These are phyloP conservation scores for Kluyveromyces wickerhamii DNA, from an alignment of 805 yeast genomes.

Conservation along the genomic window DNA sequence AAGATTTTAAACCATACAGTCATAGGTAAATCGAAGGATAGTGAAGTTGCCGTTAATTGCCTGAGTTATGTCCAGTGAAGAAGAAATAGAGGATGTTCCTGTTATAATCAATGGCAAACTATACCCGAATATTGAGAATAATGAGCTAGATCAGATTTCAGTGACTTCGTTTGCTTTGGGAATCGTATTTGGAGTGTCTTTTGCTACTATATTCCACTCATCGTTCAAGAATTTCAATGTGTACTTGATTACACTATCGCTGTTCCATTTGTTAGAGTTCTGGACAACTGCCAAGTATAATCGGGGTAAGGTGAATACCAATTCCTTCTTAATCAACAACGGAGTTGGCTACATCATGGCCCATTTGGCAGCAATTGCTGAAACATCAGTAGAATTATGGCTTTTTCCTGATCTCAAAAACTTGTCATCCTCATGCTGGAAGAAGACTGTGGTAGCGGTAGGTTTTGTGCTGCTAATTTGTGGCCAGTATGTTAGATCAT, in stretches of 20 bases:
- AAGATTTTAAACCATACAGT: too few species aligned
- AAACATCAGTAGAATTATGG: conserved; percentile 37
- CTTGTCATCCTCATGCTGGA: conserved; percentile 2
- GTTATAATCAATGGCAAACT: conserved; percentile 9
- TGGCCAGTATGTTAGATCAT: conserved; percentile 65
- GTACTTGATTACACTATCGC: conserved; percentile 45
- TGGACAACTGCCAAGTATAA: conserved; percentile 72
- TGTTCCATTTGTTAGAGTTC: conserved; percentile 80
- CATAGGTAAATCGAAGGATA: too few species aligned
- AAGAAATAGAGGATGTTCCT: conserved; percentile 6
- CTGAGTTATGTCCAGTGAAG: not conserved
- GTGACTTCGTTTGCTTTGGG: conserved; percentile 41
- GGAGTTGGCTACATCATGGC: conserved; percentile 53
- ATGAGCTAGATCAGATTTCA: conserved; percentile 38
- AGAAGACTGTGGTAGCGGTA: conserved; percentile 16
- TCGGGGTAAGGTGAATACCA: conserved; percentile 53
- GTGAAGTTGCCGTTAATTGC: too few species aligned
- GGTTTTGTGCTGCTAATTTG: conserved; percentile 46
- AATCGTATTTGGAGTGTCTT: conserved; percentile 32
- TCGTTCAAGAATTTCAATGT: conserved; percentile 33
- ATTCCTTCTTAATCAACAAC: conserved; percentile 61
- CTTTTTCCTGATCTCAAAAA: conserved; percentile 35
- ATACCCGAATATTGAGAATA: conserved; percentile 32
- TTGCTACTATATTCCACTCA: conserved; percentile 24
- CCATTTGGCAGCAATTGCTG: conserved; percentile 46